phyloP scores from a whole-genome alignment of 2,329 filamentous ascomycete species.

The Talaromyces sp. region DNA sequence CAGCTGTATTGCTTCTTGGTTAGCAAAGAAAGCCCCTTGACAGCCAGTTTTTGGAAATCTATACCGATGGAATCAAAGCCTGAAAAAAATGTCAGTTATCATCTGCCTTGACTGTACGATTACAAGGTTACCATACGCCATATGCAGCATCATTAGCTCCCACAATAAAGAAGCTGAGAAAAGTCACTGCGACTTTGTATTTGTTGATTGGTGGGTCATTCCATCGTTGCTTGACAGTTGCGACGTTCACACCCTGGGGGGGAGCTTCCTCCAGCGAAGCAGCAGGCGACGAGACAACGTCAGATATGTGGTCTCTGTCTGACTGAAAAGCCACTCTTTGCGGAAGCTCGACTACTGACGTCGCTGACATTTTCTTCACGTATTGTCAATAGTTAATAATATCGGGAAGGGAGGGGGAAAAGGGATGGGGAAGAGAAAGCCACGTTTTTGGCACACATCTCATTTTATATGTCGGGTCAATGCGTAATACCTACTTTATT shows the following conservation, averaged over 20 bases:
- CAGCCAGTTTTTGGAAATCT: neutral
- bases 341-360: neutral
- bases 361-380: neutral
- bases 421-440: neutral
- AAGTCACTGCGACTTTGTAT: conserved; percentile 29
- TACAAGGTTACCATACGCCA: conserved; percentile 33
- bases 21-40: neutral
- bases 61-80: conserved; percentile 48
- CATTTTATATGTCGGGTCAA: neutral
- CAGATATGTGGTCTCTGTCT: neutral
- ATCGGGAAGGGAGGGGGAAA: neutral
- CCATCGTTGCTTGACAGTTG: conserved; percentile 12
- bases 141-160: conserved; percentile 55
- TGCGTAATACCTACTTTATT: neutral
- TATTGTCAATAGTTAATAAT: neutral
- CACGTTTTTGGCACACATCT: neutral
- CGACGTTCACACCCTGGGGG: conserved; percentile 5
- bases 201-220: conserved; percentile 16
- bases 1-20: neutral
- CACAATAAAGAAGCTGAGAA: conserved; percentile 52
- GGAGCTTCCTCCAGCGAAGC: neutral
- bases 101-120: neutral
- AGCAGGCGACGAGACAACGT: neutral
- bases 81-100: conserved; percentile 16
- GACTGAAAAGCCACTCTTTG: neutral